These are phyloP conservation scores for Colletotrichum orchidophilum DNA, from an alignment of 2,329 filamentous ascomycete species.

Conservation along the genomic window DNA sequence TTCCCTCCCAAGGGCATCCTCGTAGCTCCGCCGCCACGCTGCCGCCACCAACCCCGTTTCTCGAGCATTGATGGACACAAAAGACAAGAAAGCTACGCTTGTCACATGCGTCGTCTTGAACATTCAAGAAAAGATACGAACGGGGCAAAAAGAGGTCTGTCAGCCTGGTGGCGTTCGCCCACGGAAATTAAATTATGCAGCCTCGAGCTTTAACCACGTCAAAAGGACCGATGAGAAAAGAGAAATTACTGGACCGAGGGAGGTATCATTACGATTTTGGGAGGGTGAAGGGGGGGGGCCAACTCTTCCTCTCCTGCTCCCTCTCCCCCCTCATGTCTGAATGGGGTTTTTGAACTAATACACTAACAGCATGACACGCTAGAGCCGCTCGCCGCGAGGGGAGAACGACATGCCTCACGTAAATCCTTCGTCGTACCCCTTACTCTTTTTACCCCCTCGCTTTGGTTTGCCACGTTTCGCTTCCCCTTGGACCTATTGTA, in stretches of 20 bases:
- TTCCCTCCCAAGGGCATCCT: neutral
- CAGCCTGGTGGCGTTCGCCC: neutral
- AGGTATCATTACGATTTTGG: constrained; percentile 4
- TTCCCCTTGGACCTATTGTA: neutral
- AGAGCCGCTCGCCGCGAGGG: neutral
- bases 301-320: neutral
- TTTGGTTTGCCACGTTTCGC: neutral
- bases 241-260: neutral
- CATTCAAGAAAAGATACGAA: neutral
- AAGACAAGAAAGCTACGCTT: too few relatives aligned
- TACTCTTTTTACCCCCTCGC: neutral
- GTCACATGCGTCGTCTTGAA: neutral
- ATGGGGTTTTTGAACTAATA: neutral
- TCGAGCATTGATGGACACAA: neutral
- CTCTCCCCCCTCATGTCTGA: neutral
- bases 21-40: neutral
- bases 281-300: too few relatives aligned
- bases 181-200: neutral
- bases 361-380: neutral
- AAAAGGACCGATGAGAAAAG: neutral
- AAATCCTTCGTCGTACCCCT: neutral
- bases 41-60: neutral
- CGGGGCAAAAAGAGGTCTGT: neutral
- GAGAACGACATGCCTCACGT: too few relatives aligned
- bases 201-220: neutral